phyloP scores from a whole-genome alignment of 2,329 filamentous ascomycete species.

The Xylaria hypoxylon region DNA sequence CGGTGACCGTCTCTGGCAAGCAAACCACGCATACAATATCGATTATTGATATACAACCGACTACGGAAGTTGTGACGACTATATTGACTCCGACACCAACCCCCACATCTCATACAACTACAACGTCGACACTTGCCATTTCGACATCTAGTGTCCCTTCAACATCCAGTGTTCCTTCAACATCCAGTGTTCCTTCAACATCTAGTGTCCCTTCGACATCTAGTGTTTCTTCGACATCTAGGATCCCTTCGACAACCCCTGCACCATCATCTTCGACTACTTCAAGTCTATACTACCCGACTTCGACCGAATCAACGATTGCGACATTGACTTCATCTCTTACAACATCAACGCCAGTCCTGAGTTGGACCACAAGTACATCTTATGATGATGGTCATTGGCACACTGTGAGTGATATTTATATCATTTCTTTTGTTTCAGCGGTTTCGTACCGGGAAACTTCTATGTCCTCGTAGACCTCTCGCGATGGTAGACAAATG shows the following conservation, averaged over 20 bases:
- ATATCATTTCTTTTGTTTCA: background rate
- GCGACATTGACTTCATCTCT: constrained; percentile 5
- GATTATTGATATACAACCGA: constrained; percentile 48
- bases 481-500: background rate
- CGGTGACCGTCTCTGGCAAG: constrained; percentile 43
- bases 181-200: too few relatives aligned
- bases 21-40: constrained; percentile 44
- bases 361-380: constrained; percentile 28
- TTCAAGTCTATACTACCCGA: constrained; percentile 22
- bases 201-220: too few relatives aligned
- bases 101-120: constrained; percentile 9
- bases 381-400: constrained; percentile 34
- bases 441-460: background rate
- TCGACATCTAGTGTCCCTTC: constrained; percentile 4
- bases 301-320: constrained; percentile 23
- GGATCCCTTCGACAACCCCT: constrained; percentile 17
- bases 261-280: constrained; percentile 18
- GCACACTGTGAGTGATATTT: constrained; percentile 36
- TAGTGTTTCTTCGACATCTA: constrained; percentile 16
- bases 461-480: background rate
- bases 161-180: too few relatives aligned
- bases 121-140: constrained; percentile 18
- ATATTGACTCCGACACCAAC: constrained; percentile 36
- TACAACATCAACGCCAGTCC: constrained; percentile 26
- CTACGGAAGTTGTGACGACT: constrained; percentile 40